Evolutionary conservation across 2,329 filamentous ascomycete species (phyloP).

Genomic region (Penicillium occitanis): DNA sequence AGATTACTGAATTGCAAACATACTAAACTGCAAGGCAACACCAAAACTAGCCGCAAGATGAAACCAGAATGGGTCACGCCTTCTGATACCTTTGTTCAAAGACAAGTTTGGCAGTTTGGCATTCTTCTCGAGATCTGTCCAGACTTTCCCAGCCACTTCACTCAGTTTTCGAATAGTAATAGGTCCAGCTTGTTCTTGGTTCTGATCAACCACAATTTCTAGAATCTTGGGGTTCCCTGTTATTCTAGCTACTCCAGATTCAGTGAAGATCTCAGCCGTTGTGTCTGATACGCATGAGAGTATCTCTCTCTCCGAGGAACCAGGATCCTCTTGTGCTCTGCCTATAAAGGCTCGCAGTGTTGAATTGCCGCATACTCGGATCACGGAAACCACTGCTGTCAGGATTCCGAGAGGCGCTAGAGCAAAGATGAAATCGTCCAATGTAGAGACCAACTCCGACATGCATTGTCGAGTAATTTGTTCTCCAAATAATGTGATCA

Average conservation of each 20-base stretch:
- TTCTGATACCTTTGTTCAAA: conserved; percentile 38
- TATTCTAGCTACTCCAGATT: conserved; percentile 39
- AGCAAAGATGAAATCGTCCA: conserved; percentile 50
- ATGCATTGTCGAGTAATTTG: conserved; percentile 52
- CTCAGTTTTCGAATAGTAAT: conserved; percentile 13
- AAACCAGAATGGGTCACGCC: conserved; percentile 33
- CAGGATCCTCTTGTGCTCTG: conserved; percentile 45
- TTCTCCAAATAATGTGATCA: conserved; percentile 49
- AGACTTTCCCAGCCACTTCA: conserved; percentile 15
- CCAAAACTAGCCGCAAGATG: conserved; percentile 31
- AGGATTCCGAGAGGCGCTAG: conserved; percentile 50
- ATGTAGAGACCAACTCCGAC: conserved; percentile 42
- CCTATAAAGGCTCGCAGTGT: conserved; percentile 49
- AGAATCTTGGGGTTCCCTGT: conserved; percentile 37
- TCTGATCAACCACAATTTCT: conserved; percentile 45
- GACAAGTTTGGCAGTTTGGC: conserved; percentile 35
- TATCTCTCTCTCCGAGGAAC: conserved; percentile 45
- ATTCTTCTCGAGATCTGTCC: conserved; percentile 28
- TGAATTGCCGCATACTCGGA: conserved; percentile 47
- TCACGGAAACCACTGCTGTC: conserved; percentile 47
- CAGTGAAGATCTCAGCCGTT: conserved; percentile 50
- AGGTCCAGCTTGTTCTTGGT: conserved; percentile 6
- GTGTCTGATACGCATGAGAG: conserved; percentile 50
- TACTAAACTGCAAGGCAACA: conserved; percentile 26
- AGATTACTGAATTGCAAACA: too few species aligned